These are phyloP conservation scores for Geotrichum europaeum DNA, from an alignment of 1,139 yeast genomes.

Conservation along the genomic window DNA sequence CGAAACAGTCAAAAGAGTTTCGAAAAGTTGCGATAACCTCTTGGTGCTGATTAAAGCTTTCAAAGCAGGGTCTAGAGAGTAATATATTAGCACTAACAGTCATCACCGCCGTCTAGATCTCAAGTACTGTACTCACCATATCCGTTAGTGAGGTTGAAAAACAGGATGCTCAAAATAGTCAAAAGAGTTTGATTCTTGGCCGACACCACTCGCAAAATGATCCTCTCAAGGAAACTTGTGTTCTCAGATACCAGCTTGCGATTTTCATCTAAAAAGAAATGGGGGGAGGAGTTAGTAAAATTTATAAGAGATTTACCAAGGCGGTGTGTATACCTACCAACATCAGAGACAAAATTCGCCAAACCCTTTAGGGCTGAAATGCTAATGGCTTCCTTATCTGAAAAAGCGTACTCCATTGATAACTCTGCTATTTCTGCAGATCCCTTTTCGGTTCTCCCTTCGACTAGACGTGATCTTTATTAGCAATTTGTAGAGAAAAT, in stretches of 20 bases:
- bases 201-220: not conserved
- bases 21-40: not conserved
- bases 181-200: not conserved
- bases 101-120: not conserved
- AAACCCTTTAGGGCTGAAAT: slow-evolving; percentile 17
- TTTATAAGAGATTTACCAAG: not conserved
- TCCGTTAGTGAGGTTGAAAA: slow-evolving; percentile 13
- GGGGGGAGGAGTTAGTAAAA: not conserved
- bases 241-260: slow-evolving; percentile 11
- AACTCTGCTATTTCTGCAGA: not conserved
- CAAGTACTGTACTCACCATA: slow-evolving; percentile 8
- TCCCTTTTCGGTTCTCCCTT: slow-evolving; percentile 1
- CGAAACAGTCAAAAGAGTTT: not conserved
- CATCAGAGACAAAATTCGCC: slow-evolving; percentile 23
- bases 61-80: not conserved
- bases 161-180: slow-evolving; percentile 3
- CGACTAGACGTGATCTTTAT: not conserved
- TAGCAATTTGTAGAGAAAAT: not conserved
- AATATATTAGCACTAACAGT: not conserved
- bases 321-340: slow-evolving; percentile 14
- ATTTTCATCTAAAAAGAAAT: slow-evolving; percentile 13
- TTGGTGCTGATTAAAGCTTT: not conserved
- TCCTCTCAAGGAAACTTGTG: slow-evolving; percentile 7
- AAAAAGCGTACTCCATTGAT: slow-evolving; percentile 7
- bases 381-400: not conserved